Percentiles rank a stretch among this genome's conserved stretches.
phyloP scores from a whole-genome alignment of 345 rosid species.

The Anastatica hierochuntica region DNA sequence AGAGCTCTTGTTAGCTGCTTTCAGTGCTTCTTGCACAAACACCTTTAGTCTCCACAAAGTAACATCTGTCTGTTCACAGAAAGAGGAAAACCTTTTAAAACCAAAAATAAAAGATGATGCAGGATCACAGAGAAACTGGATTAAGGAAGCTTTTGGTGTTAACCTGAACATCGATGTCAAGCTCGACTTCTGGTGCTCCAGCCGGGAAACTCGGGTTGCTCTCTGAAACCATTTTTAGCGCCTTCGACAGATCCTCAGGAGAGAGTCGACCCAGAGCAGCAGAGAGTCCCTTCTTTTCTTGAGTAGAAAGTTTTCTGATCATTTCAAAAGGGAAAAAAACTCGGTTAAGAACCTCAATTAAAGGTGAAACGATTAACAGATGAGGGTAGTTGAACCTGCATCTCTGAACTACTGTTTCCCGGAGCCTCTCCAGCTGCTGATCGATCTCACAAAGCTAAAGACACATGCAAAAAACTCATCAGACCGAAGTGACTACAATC shows the following conservation, averaged over 20 bases:
- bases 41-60: constrained; percentile 69
- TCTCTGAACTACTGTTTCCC: constrained; percentile 47
- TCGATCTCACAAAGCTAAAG: constrained; percentile 58
- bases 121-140: not conserved
- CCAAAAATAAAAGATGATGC: no score
- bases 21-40: constrained; percentile 55
- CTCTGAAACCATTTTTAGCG: constrained; percentile 65
- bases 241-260: constrained; percentile 54
- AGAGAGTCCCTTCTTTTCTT: constrained; percentile 59
- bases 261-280: constrained; percentile 45
- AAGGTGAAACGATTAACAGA: not conserved
- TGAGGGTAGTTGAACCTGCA: constrained; percentile 42
- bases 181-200: constrained; percentile 55
- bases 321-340: not conserved
- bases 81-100: not conserved
- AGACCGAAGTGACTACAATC: not conserved
- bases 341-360: not conserved
- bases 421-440: constrained; percentile 46
- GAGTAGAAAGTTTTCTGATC: constrained; percentile 50
- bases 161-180: constrained; percentile 73
- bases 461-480: not conserved
- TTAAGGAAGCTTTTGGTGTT: not conserved
- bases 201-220: constrained; percentile 53
- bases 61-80: constrained; percentile 37
- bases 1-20: constrained; percentile 33